These are phyloP conservation scores for Botrytis cinerea DNA, from an alignment of 2,329 filamentous ascomycete genomes.

Conservation along the genomic window DNA sequence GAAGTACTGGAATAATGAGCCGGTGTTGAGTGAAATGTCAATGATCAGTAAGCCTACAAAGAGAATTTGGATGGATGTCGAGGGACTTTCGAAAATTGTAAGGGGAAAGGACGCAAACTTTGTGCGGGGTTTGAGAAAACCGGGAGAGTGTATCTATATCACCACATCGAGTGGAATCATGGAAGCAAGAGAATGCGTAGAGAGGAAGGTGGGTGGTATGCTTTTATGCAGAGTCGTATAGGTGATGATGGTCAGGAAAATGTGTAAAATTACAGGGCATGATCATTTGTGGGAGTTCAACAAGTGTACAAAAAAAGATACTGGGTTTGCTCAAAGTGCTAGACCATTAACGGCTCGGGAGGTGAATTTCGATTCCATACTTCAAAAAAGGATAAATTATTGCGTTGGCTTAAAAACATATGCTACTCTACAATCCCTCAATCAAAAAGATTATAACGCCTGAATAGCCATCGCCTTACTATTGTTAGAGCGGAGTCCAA, in stretches of 20 bases:
- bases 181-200: constrained; percentile 70
- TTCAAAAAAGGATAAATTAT: background rate
- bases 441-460: background rate
- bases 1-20: constrained; percentile 73
- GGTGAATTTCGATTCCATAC: constrained; percentile 4
- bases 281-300: constrained; percentile 19
- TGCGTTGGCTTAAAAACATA: background rate
- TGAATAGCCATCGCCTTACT: background rate
- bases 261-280: constrained; percentile 21
- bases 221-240: constrained; percentile 62
- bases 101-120: constrained; percentile 59
- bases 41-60: constrained; percentile 69
- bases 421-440: background rate
- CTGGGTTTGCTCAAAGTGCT: background rate
- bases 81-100: constrained; percentile 58
- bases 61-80: constrained; percentile 62
- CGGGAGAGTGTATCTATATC: constrained; percentile 70
- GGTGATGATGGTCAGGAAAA: constrained; percentile 25
- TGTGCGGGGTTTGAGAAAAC: constrained; percentile 63
- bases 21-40: constrained; percentile 64
- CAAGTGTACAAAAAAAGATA: constrained; percentile 17
- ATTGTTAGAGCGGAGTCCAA: background rate
- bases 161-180: constrained; percentile 67
- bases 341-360: background rate
- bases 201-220: constrained; percentile 68